These are phyloP conservation scores for Dioscorea zingiberensis DNA, from an alignment of 106 monocot genomes.

Conservation along the genomic window DNA sequence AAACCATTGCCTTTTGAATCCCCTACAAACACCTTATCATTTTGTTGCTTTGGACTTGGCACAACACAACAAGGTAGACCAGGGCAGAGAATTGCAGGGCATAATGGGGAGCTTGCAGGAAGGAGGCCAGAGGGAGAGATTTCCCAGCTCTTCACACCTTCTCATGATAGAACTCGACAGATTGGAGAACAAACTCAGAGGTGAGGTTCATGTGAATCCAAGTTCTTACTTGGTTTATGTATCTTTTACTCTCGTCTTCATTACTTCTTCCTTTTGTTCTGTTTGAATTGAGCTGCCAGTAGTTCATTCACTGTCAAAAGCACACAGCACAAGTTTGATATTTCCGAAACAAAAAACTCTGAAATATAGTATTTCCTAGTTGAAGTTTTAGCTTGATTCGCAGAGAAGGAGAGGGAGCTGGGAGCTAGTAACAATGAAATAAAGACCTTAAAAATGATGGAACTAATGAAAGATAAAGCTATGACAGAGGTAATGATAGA, in stretches of 20 bases:
- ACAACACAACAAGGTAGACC: neutral
- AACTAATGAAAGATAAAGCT: slow-evolving; percentile 42
- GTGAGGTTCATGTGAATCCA: neutral
- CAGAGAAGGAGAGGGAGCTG: slow-evolving; percentile 48
- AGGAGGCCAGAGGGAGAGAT: neutral
- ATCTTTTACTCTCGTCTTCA: neutral
- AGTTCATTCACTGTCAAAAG: too few relatives aligned
- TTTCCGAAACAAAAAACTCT: too few relatives aligned
- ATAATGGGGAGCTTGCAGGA: slow-evolving; percentile 11
- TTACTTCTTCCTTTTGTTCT: too few relatives aligned
- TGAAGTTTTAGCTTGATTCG: neutral
- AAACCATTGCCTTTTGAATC: neutral
- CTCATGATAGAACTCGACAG: slow-evolving; percentile 5
- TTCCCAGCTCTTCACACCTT: neutral
- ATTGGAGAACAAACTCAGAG: slow-evolving; percentile 15
- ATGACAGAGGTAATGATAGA: slow-evolving; percentile 26
- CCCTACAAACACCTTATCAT: neutral
- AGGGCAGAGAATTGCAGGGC: neutral
- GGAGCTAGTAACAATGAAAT: slow-evolving; percentile 27
- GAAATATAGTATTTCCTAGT: too few relatives aligned
- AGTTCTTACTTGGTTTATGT: neutral
- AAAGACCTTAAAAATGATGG: slow-evolving; percentile 30
- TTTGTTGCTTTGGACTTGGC: too few relatives aligned
- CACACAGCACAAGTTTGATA: too few relatives aligned
- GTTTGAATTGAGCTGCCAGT: too few relatives aligned